These are phyloP conservation scores for Citrus glauca DNA, from an alignment of 345 rosid genomes.

Conservation along the genomic window DNA sequence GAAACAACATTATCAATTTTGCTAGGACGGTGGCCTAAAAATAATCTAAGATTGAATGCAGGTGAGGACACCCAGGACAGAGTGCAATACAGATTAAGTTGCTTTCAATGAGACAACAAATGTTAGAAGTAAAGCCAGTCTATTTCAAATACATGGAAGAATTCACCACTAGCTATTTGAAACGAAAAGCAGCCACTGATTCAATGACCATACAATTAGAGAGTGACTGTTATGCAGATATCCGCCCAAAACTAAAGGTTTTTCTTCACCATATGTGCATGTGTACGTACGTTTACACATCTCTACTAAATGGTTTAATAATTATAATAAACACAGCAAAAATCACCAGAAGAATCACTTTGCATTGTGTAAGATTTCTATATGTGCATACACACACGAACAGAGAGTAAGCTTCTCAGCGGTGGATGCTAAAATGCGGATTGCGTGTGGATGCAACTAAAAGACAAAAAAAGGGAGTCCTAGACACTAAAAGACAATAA, in stretches of 20 bases:
- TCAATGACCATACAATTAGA: background rate
- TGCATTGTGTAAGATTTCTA: background rate
- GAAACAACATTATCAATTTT: background rate
- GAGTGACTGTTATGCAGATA: background rate
- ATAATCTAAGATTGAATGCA: background rate
- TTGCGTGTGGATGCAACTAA: too few species aligned
- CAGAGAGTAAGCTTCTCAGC: too few species aligned
- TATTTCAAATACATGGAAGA: background rate
- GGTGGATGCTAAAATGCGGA: too few species aligned
- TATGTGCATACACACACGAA: too few species aligned
- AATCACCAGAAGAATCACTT: background rate
- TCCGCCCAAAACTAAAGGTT: background rate
- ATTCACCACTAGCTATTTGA: background rate
- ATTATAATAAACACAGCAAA: background rate
- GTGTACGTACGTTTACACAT: background rate
- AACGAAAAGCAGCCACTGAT: background rate
- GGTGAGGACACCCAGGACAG: background rate
- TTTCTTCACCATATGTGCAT: background rate
- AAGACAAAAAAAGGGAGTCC: too few species aligned
- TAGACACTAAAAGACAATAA: too few species aligned
- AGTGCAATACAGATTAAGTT: background rate
- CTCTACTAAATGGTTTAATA: background rate
- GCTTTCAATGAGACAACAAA: background rate
- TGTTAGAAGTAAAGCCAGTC: background rate
- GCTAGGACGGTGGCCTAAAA: background rate